Percentiles rank a stretch among this genome's conserved stretches.
Evolutionary conservation across 257 asterid genomes (phyloP).

Genomic region (Plantago elongata): DNA sequence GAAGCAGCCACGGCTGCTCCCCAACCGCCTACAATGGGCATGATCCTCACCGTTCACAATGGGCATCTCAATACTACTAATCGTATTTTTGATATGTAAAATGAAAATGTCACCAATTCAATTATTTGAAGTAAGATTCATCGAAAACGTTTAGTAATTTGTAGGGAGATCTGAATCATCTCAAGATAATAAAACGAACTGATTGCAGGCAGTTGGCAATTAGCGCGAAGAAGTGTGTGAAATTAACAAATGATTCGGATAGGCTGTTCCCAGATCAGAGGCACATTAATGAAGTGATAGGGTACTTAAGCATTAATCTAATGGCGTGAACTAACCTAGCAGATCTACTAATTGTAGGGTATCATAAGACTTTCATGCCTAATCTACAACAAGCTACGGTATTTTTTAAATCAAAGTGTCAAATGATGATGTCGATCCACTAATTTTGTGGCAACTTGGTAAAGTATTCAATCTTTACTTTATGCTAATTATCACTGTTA

Average conservation of each 20-base stretch:
- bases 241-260: background rate
- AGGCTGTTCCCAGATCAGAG: conserved; percentile 24
- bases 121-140: no score
- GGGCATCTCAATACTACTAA: no score
- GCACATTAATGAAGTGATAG: conserved; percentile 7
- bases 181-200: no score
- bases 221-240: background rate
- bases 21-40: no score
- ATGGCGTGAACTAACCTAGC: conserved; percentile 24
- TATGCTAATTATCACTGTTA: conserved; percentile 4
- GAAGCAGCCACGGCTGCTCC: no score
- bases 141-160: no score
- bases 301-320: conserved; percentile 6
- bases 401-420: conserved; percentile 17
- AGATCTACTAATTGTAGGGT: conserved; percentile 1
- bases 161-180: no score
- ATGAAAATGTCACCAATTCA: no score
- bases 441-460: conserved; percentile 1
- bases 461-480: conserved; percentile 14
- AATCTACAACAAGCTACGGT: conserved; percentile 17
- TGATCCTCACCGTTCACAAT: no score
- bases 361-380: conserved; percentile 20
- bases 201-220: background rate
- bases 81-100: no score
- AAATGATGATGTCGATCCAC: conserved; percentile 15